These are phyloP conservation scores for Plasmodium ovale DNA, from an alignment of 169 alveolate species.

Conservation along the genomic window DNA sequence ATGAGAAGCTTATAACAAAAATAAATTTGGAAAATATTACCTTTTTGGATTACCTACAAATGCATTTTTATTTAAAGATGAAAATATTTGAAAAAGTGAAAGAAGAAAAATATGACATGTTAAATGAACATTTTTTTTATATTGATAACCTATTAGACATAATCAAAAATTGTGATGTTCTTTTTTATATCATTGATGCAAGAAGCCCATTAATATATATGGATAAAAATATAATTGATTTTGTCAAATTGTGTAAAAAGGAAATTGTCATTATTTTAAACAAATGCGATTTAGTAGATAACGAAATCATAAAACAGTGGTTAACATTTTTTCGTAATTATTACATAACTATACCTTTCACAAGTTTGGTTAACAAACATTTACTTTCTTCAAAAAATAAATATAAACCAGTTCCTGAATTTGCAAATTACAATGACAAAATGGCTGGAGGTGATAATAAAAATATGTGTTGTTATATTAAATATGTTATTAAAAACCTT, in stretches of 20 bases:
- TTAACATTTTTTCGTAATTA: slow-evolving; percentile 29
- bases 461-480: background rate
- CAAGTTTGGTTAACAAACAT: slow-evolving; percentile 7
- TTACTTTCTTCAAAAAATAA: background rate
- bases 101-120: slow-evolving; percentile 16
- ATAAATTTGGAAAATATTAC: background rate
- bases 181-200: slow-evolving; percentile 49
- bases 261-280: slow-evolving; percentile 57
- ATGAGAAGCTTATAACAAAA: background rate
- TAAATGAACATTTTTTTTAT: slow-evolving; percentile 39
- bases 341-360: slow-evolving; percentile 55
- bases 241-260: slow-evolving; percentile 46
- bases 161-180: slow-evolving; percentile 38
- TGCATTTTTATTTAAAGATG: slow-evolving; percentile 16
- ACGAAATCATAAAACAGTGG: slow-evolving; percentile 49
- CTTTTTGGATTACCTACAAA: slow-evolving; percentile 19
- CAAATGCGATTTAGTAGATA: slow-evolving; percentile 67
- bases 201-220: slow-evolving; percentile 63
- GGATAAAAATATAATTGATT: slow-evolving; percentile 57
- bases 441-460: background rate
- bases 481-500: slow-evolving; percentile 1
- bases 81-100: slow-evolving; percentile 39
- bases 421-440: background rate
- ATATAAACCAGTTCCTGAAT: background rate
- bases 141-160: slow-evolving; percentile 56